Evolutionary conservation across 2,329 filamentous ascomycete species (phyloP).

Genomic region (Penicillium sp.): DNA sequence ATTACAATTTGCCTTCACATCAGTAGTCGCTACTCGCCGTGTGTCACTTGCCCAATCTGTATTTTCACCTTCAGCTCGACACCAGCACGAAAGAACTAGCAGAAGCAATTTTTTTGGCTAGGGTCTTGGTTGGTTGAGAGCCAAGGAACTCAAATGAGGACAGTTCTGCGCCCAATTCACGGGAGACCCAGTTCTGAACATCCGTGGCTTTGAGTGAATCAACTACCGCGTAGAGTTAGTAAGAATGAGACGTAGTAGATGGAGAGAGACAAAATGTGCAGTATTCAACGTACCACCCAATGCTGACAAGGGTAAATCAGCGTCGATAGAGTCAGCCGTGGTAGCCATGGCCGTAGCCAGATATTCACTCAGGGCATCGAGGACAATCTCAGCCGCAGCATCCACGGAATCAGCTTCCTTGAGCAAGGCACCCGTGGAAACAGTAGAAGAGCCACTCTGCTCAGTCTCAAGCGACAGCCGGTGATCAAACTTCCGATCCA

Average conservation of each 20-base stretch:
- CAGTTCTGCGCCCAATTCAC: slow-evolving; percentile 22
- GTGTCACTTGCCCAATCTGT: neutral
- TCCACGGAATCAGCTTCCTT: slow-evolving; percentile 11
- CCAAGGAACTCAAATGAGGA: slow-evolving; percentile 27
- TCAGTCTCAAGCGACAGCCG: slow-evolving; percentile 13
- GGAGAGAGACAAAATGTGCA: neutral
- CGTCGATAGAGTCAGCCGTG: slow-evolving; percentile 22
- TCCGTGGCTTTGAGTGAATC: slow-evolving; percentile 26
- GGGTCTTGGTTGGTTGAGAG: slow-evolving; percentile 20
- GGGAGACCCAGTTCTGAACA: slow-evolving; percentile 26
- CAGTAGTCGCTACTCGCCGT: neutral
- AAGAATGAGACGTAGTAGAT: neutral
- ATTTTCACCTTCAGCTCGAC: slow-evolving; percentile 5
- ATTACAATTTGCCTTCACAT: neutral
- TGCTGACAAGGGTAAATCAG: slow-evolving; percentile 23
- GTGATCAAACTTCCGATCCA: slow-evolving; percentile 26
- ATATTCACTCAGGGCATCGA: slow-evolving; percentile 20
- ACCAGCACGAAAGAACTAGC: slow-evolving; percentile 21
- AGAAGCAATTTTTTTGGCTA: slow-evolving; percentile 22
- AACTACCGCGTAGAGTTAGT: slow-evolving; percentile 15
- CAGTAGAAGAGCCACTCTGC: neutral
- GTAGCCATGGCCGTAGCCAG: slow-evolving; percentile 24
- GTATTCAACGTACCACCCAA: slow-evolving; percentile 18
- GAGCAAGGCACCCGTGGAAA: slow-evolving; percentile 12
- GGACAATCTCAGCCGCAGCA: slow-evolving; percentile 13